These are phyloP conservation scores for Colletotrichum endophyticum DNA, from an alignment of 2,329 filamentous ascomycete genomes.

Conservation along the genomic window DNA sequence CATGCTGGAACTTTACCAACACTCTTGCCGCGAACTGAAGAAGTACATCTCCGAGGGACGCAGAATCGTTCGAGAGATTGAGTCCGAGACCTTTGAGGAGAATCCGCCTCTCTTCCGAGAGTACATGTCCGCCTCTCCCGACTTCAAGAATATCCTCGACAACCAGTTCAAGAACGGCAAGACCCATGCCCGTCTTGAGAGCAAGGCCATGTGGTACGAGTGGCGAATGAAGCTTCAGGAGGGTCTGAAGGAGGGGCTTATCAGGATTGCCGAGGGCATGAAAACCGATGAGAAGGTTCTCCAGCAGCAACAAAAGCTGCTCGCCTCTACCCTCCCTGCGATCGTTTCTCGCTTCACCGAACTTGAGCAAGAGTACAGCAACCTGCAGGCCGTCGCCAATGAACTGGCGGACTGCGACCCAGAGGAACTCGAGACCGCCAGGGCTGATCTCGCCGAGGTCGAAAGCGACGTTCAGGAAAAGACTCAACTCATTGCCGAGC, in stretches of 20 bases:
- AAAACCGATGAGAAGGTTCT: constrained; percentile 72
- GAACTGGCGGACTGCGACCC: constrained; percentile 83
- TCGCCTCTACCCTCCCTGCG: constrained; percentile 71
- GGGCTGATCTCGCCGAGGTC: constrained; percentile 68
- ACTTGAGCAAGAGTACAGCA: constrained; percentile 68
- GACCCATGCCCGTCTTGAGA: constrained; percentile 85
- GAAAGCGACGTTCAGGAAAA: constrained; percentile 75
- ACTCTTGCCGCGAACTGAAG: constrained; percentile 94
- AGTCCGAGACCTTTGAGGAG: constrained; percentile 84
- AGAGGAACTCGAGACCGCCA: constrained; percentile 74
- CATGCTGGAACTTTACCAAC: constrained; percentile 92
- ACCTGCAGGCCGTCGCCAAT: constrained; percentile 72
- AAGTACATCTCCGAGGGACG: constrained; percentile 95
- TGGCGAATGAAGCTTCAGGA: constrained; percentile 91
- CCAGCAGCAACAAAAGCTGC: constrained; percentile 68
- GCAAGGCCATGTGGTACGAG: constrained; percentile 97
- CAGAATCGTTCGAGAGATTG: constrained; percentile 87
- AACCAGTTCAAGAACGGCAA: constrained; percentile 98
- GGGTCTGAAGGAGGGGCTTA: constrained; percentile 80
- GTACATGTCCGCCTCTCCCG: constrained; percentile 84
- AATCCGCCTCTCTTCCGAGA: constrained; percentile 92
- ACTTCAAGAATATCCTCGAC: constrained; percentile 88
- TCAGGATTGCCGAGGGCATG: constrained; percentile 79
- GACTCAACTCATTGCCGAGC: constrained; percentile 67
- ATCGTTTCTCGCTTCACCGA: constrained; percentile 65